Percentiles rank a stretch among this genome's conserved stretches.
Conservation (phyloP, 2,329 filamentous ascomycete genomes). For the Cladophialophora exuberans region DNA sequence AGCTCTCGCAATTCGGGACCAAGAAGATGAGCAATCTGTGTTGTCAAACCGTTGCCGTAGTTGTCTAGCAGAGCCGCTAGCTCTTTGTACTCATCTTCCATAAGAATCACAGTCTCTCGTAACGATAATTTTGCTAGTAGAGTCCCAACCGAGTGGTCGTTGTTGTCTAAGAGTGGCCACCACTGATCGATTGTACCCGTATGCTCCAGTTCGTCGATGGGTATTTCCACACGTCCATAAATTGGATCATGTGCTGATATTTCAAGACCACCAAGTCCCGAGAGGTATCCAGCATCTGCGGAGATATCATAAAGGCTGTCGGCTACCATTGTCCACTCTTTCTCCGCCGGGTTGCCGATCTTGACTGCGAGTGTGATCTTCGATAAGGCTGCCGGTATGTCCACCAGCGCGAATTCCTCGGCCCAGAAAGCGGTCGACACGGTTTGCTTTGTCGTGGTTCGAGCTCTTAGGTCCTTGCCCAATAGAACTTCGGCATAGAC, state of each 20-base stretch:
- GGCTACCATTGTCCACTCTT: slow-evolving; percentile 54
- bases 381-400: slow-evolving; percentile 52
- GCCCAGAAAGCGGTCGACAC: slow-evolving; percentile 53
- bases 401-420: slow-evolving; percentile 52
- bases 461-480: slow-evolving; percentile 53
- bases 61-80: slow-evolving; percentile 82
- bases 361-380: slow-evolving; percentile 52
- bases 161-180: slow-evolving; percentile 79
- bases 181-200: slow-evolving; percentile 83
- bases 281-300: slow-evolving; percentile 44
- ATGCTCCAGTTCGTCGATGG: slow-evolving; percentile 75
- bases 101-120: slow-evolving; percentile 87
- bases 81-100: slow-evolving; percentile 80
- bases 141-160: slow-evolving; percentile 75
- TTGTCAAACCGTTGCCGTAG: slow-evolving; percentile 80
- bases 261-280: slow-evolving; percentile 50
- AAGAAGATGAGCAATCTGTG: slow-evolving; percentile 79
- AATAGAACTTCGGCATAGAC: slow-evolving; percentile 54
- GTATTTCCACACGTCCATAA: slow-evolving; percentile 71
- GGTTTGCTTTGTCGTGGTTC: slow-evolving; percentile 52
- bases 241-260: slow-evolving; percentile 51
- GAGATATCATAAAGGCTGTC: slow-evolving; percentile 49
- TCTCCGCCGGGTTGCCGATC: slow-evolving; percentile 50
- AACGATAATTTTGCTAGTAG: slow-evolving; percentile 81
- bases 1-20: slow-evolving; percentile 49